Evolutionary conservation across 306 rosid genomes (phyloP), one percentile per base, ranked within the genome.

Genomic region (Glycine latifolia): DNA sequence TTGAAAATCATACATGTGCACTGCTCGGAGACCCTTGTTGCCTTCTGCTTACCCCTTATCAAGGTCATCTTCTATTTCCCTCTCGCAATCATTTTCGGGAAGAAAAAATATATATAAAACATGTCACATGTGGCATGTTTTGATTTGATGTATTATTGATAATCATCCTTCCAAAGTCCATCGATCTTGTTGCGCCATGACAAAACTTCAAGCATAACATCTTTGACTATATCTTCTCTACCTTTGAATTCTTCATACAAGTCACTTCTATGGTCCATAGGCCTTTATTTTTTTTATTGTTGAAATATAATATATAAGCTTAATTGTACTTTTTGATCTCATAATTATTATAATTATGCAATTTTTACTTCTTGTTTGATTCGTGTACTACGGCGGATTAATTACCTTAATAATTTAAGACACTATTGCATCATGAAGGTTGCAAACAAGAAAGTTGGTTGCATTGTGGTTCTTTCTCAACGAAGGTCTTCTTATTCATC

Each of bases 1-100:
- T 88, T 85, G 82, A 87, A 84, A 78, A 66, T 81, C 78, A 49
- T 26, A 78, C 87, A 84, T 88, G 87, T 82, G 92, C 88, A 26
- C 46, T 85, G 77, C 71, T 1, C 31, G 31, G 31, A 26, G 31
- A 26, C 31, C 31, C 31, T n/a, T 85, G 75, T 86, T 73, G 58
- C 75, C 11, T 52, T 73, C 52, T 69, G 31, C 31, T 26, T 26
- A 26, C 31, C 31, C 31, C 31, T 26, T 26, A 15, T 48, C 26
- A 53, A 56, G 1, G 49, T 75, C 86, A 54, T 61, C 81, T 13
- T 84, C 59, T 66, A 3, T 59, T 63, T 66, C 50, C 14, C 67
- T 49, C 15, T 80, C 75, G 5, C 72, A 33, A 31, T 83, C 60
- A 67, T 10, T 75, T 41, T 41, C 47, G 3, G 10, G 41, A 26